Conservation (phyloP, 306 rosid genomes). For the Macrotyloma uniflorum region DNA sequence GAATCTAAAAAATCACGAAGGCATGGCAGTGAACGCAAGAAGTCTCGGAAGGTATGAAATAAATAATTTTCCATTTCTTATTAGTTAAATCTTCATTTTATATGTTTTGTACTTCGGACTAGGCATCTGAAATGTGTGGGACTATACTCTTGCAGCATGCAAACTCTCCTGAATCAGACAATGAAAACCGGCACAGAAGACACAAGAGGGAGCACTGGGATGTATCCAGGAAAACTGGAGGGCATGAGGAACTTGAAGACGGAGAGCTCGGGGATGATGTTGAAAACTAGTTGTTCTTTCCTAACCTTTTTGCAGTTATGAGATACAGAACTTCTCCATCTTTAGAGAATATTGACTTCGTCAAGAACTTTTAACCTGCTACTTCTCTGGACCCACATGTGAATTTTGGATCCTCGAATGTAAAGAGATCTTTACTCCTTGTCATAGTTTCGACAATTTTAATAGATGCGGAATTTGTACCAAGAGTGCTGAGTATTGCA, state of each 20-base stretch:
- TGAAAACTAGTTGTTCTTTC: conserved; percentile 53
- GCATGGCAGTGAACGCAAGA: conserved; percentile 92
- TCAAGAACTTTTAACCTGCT: background rate
- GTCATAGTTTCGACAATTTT: background rate
- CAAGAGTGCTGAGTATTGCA: background rate
- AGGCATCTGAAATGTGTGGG: conserved; percentile 25
- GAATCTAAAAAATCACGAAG: conserved; percentile 85
- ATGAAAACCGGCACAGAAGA: conserved; percentile 78
- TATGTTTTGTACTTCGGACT: conserved; percentile 5
- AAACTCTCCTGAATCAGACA: conserved; percentile 89
- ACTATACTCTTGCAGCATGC: conserved; percentile 66
- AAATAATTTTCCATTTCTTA: conserved; percentile 10
- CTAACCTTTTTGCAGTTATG: conserved; percentile 30
- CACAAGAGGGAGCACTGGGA: conserved; percentile 92
- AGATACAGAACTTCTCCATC: conserved; percentile 15
- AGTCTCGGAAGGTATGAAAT: conserved; percentile 73
- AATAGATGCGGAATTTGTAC: background rate
- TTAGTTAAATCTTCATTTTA: background rate
- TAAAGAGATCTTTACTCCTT: conserved; percentile 25
- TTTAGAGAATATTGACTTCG: conserved; percentile 18
- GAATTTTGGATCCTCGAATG: conserved; percentile 32
- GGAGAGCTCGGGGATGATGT: conserved; percentile 97
- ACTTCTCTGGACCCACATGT: background rate
- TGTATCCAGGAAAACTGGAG: conserved; percentile 68
- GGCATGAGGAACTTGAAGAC: conserved; percentile 88